Evolutionary conservation across 2,329 filamentous ascomycete genomes (phyloP).

Genomic region (Coniochaeta sp.): DNA sequence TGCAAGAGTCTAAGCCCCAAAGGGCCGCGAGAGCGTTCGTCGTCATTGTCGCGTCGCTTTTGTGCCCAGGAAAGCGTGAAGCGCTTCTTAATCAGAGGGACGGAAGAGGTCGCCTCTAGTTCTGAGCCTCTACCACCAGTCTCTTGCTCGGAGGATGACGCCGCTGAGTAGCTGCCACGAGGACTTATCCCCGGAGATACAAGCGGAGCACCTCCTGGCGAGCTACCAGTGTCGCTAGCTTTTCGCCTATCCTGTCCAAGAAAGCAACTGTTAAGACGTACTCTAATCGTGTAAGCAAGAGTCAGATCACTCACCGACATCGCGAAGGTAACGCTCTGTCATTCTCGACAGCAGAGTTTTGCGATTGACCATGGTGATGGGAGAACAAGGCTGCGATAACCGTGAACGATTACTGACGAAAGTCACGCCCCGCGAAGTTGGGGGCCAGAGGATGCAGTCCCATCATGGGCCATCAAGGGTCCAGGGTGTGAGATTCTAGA

Average conservation of each 20-base stretch:
- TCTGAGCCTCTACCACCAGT: not conserved
- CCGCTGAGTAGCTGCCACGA: not conserved
- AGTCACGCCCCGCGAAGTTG: not conserved
- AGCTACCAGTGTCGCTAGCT: not conserved
- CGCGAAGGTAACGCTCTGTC: not conserved
- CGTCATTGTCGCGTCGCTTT: not conserved
- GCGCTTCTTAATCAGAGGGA: not conserved
- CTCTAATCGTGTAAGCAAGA: not conserved
- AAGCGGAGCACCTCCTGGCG: not conserved
- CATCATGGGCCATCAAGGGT: not conserved
- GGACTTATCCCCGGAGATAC: not conserved
- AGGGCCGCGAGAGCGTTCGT: slow-evolving; percentile 1
- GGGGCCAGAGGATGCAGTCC: not conserved
- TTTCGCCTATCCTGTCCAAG: not conserved
- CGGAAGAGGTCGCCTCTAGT: not conserved
- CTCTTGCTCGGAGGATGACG: not conserved
- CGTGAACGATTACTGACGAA: too few species aligned
- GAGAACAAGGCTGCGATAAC: not conserved
- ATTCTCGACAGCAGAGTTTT: not conserved
- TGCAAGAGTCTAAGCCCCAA: too few species aligned
- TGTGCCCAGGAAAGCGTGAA: not conserved
- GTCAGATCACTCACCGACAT: not conserved
- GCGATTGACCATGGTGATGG: not conserved
- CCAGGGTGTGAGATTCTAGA: not conserved
- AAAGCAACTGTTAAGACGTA: not conserved